Evolutionary conservation across 192 early-diverging fungal genomes (phyloP), one percentile per base, ranked within the genome.

Genomic region (Backusella tarrabulga): DNA sequence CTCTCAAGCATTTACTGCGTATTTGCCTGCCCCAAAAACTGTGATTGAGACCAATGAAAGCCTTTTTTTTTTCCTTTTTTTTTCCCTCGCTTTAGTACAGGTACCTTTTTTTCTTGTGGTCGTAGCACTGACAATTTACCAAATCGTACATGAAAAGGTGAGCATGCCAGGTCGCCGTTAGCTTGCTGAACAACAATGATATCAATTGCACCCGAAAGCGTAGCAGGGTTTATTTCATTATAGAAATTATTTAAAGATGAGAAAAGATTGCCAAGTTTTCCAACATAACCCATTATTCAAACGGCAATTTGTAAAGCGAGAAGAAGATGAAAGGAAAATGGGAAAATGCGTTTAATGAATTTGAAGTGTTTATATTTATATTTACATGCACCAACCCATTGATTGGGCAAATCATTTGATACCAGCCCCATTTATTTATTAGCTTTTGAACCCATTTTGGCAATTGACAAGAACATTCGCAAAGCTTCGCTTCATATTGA

Each of bases 81-180:
- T 1, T 44, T 44, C 15, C 17, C 46, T 50, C 17, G 17, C 0
- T 50, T 50, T 19, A 50, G 19, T 50, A n/a, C 46, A 32, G 40
- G 67, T 56, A 95, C 95, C 36, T 92, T 91, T 87, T 99, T 99
- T 78, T 99, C 97, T 40, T 92, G 93, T 5, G 97, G 97, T 42
- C 93, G 83, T 4, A 99, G 88, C 17, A 98, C 89, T 77, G 95
- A 94, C 40, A 99, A 86, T 80, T 99, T 99, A 34, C 97, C 97
- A 80, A 98, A 99, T 40, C 98, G 91, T 26, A 99, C 97, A 82
- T 99, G 98, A 82, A 97, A 99, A 2, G 98, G 98, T 32, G 95
- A 96, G 80, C 95, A 96, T 36, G 89, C 86, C 21, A 99, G 83
- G 35, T 93, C 90, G 8, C 96, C 96, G 81, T 97, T 87, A 68